Conservation (phyloP, 1,139 yeast species). For the Dujonia santamariae region DNA sequence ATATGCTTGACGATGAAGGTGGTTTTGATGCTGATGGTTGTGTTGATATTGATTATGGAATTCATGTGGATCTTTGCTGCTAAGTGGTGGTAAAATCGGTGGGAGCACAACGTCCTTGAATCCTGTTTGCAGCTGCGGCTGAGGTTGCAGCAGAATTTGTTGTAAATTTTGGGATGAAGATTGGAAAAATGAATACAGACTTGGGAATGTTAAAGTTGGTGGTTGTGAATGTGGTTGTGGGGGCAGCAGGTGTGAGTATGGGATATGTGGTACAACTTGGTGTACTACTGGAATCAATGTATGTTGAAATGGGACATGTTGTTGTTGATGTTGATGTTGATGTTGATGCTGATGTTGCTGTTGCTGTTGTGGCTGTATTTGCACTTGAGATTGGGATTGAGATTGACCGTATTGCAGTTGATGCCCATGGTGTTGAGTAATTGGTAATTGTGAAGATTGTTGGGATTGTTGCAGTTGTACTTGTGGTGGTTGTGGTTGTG, state of each 20-base stretch:
- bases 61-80: not conserved
- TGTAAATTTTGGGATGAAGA: not conserved
- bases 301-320: not conserved
- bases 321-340: not conserved
- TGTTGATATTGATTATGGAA: not conserved
- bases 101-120: conserved; percentile 7
- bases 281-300: not conserved
- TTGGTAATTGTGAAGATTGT: not conserved
- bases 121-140: not conserved
- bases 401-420: not conserved
- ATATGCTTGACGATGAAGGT: not conserved
- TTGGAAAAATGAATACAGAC: not conserved
- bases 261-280: not conserved
- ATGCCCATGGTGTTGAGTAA: not conserved
- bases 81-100: conserved; percentile 9
- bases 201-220: not conserved
- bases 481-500: not conserved
- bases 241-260: conserved; percentile 1
- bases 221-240: not conserved
- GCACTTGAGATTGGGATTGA: conserved; percentile 2
- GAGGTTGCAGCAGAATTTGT: not conserved
- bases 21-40: not conserved
- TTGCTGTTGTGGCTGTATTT: not conserved
- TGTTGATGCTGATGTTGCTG: not conserved
- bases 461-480: conserved; percentile 1